Evolutionary conservation across 2,329 filamentous ascomycete species (phyloP).

Genomic region (Gaeumannomyces tritici): DNA sequence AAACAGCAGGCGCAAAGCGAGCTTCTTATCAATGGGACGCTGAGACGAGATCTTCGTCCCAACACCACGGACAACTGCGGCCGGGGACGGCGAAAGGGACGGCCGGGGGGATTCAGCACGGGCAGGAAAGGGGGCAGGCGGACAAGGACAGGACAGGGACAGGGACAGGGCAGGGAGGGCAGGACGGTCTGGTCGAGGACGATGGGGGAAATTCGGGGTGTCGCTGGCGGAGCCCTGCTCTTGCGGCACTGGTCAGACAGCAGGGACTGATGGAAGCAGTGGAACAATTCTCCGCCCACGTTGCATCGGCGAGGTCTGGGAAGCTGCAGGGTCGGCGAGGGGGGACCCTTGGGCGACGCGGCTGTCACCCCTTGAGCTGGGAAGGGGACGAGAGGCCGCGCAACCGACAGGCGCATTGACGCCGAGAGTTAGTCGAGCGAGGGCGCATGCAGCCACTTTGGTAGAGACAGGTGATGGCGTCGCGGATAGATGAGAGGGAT

Average conservation of each 20-base stretch:
- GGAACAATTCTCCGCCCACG: not conserved
- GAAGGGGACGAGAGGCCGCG: not conserved
- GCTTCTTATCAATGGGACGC: not conserved
- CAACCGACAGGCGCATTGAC: not conserved
- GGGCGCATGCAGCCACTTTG: not conserved
- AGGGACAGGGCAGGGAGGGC: too few species aligned
- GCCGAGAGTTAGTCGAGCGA: not conserved
- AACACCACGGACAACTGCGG: not conserved
- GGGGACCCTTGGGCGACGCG: not conserved
- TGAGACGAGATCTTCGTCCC: not conserved
- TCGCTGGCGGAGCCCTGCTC: not conserved
- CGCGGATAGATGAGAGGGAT: not conserved
- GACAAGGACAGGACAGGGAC: too few species aligned
- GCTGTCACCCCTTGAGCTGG: not conserved
- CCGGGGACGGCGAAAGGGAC: not conserved
- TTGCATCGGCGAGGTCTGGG: not conserved
- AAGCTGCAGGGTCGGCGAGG: not conserved
- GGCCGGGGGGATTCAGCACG: not conserved
- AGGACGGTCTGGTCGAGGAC: not conserved
- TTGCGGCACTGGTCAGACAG: not conserved
- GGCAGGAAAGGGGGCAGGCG: not conserved
- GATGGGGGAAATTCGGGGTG: not conserved
- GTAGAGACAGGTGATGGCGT: not conserved
- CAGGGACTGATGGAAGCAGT: not conserved
- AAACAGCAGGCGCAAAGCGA: not conserved